Conservation (phyloP, 1,284 basidiomycete species). For the Lentinula novae-zelandiae region DNA sequence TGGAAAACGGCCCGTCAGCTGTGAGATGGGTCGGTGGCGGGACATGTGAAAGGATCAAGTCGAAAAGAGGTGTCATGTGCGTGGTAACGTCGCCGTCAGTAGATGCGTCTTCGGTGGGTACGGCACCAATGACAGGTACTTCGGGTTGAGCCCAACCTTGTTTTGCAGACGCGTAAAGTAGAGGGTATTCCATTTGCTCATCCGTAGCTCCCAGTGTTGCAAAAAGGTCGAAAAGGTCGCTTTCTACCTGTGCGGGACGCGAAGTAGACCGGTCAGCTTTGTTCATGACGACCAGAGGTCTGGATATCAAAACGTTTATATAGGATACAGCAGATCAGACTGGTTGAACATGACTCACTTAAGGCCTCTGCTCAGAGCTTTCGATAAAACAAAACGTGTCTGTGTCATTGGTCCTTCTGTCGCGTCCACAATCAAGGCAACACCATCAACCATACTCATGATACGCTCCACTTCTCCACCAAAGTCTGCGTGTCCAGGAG, state of each 20-base stretch:
- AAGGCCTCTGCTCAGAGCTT: conserved; percentile 37
- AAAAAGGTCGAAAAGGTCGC: conserved; percentile 45
- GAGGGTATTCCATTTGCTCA: conserved; percentile 45
- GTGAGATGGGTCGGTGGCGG: conserved; percentile 35
- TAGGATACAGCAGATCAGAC: background rate
- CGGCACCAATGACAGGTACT: conserved; percentile 17
- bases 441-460: conserved; percentile 47
- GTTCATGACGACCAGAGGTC: conserved; percentile 42
- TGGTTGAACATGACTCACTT: conserved; percentile 27
- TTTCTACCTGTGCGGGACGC: conserved; percentile 40
- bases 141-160: conserved; percentile 40
- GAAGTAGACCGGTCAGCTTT: conserved; percentile 41
- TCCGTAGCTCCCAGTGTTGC: conserved; percentile 44
- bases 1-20: conserved; percentile 36
- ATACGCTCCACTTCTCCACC: conserved; percentile 47
- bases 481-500: conserved; percentile 47
- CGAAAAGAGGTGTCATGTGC: conserved; percentile 39
- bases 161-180: conserved; percentile 45
- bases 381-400: conserved; percentile 42
- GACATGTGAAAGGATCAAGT: conserved; percentile 39
- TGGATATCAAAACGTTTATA: conserved; percentile 14
- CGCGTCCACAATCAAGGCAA: conserved; percentile 43
- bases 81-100: conserved; percentile 12
- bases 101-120: background rate
- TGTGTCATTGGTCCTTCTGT: conserved; percentile 49